A percentile compares a stretch with the other conserved stretches of the same genome.
Evolutionary conservation across 129 eudicot species (phyloP).

Genomic region (Lactuca sativa): DNA sequence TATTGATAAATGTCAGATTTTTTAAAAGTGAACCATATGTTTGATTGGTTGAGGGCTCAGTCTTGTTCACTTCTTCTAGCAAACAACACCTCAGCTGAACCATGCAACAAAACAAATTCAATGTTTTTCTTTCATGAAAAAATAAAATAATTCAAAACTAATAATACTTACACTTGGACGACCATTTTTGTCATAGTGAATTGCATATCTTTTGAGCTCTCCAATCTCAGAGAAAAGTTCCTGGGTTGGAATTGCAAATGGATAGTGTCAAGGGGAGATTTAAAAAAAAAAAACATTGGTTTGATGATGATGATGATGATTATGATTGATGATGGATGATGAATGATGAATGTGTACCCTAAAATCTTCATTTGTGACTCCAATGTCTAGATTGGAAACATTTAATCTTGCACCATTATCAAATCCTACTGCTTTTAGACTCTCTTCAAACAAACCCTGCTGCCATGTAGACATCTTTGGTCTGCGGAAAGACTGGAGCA

Average conservation of each 20-base stretch:
- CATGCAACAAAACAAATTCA: slow-evolving; percentile 40
- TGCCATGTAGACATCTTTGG: slow-evolving; percentile 74
- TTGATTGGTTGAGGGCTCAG: too few relatives aligned
- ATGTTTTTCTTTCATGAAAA: too few relatives aligned
- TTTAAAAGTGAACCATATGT: too few relatives aligned
- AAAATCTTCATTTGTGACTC: slow-evolving; percentile 91
- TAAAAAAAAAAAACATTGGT: slow-evolving; percentile 26
- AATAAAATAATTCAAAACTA: not conserved
- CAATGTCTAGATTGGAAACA: slow-evolving; percentile 81
- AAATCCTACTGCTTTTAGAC: slow-evolving; percentile 81
- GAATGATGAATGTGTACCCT: slow-evolving; percentile 89
- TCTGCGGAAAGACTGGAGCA: slow-evolving; percentile 76
- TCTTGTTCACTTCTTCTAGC: slow-evolving; percentile 76
- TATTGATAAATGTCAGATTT: too few relatives aligned
- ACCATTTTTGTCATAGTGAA: slow-evolving; percentile 83
- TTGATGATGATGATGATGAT: slow-evolving; percentile 3
- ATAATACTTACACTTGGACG: slow-evolving; percentile 93
- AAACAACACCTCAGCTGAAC: slow-evolving; percentile 87
- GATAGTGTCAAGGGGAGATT: slow-evolving; percentile 19
- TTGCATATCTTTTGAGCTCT: slow-evolving; percentile 83
- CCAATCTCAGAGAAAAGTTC: slow-evolving; percentile 93
- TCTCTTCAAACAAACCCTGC: slow-evolving; percentile 76
- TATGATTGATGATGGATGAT: too few relatives aligned
- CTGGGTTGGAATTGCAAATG: slow-evolving; percentile 47
- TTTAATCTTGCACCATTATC: slow-evolving; percentile 73